A percentile compares a stretch with the other conserved stretches of the same genome.
phyloP scores from a whole-genome alignment of 169 alveolate species.

The Cardiosporidium cionae region DNA sequence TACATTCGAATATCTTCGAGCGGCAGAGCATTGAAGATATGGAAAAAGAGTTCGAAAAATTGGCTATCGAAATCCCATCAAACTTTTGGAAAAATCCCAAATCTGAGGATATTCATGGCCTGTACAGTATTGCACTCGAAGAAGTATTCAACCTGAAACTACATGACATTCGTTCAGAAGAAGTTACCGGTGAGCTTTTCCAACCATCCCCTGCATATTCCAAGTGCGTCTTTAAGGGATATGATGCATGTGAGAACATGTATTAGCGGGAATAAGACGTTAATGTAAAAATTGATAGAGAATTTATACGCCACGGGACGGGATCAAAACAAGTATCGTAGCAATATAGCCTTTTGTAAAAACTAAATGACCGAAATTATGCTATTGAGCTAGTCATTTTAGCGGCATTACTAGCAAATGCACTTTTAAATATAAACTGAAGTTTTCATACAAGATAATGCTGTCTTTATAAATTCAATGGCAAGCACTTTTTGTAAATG shows the following conservation, averaged over 20 bases:
- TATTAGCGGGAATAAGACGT: neutral
- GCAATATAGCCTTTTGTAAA: too few species aligned
- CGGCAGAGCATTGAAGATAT: neutral
- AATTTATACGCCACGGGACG: too few species aligned
- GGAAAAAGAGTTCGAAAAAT: neutral
- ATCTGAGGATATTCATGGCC: constrained; percentile 11
- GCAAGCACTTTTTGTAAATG: too few species aligned
- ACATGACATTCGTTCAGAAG: constrained; percentile 12
- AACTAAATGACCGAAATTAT: too few species aligned
- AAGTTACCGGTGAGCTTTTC: constrained; percentile 5
- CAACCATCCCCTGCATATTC: neutral
- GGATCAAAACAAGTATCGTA: too few species aligned
- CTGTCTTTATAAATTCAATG: too few species aligned
- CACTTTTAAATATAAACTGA: too few species aligned
- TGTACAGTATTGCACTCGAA: constrained; percentile 11
- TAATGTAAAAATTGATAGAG: too few species aligned
- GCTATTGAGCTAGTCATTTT: too few species aligned
- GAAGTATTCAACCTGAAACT: constrained; percentile 1
- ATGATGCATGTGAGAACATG: neutral
- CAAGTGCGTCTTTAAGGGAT: neutral
- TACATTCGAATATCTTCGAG: too few species aligned
- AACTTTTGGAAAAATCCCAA: neutral
- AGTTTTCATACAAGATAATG: too few species aligned
- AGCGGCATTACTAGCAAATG: too few species aligned
- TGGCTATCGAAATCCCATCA: neutral